Evolutionary conservation across 257 asterid genomes (phyloP).

Genomic region (Solanum ahanhuiri): DNA sequence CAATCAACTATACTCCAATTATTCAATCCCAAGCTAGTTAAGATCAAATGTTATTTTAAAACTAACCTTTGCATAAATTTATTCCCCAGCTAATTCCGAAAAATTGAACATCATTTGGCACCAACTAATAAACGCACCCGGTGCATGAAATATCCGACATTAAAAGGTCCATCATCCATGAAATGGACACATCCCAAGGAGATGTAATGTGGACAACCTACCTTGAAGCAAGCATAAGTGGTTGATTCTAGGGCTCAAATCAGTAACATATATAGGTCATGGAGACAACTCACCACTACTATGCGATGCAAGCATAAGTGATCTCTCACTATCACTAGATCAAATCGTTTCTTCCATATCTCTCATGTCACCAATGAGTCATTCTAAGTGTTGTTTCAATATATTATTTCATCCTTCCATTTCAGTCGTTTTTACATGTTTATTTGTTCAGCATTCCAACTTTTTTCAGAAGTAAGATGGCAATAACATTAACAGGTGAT

Average conservation of each 20-base stretch:
- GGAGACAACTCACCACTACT: neutral
- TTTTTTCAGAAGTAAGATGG: neutral
- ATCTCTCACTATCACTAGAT: neutral
- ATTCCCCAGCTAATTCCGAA: neutral
- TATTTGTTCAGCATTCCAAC: neutral
- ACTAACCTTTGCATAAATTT: neutral
- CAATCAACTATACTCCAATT: neutral
- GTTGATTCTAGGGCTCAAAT: neutral
- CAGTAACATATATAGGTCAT: neutral
- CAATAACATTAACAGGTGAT: neutral
- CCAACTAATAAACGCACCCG: neutral
- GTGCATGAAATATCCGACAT: neutral
- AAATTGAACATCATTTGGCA: neutral
- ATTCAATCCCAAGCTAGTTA: neutral
- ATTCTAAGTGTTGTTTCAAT: neutral
- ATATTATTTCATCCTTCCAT: neutral
- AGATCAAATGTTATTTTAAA: neutral
- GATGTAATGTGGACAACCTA: neutral
- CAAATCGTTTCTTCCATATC: neutral
- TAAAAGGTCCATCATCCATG: neutral
- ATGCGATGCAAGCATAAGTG: neutral
- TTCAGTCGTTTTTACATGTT: neutral
- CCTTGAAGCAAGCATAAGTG: neutral
- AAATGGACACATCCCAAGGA: neutral
- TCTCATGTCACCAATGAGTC: neutral